These are phyloP conservation scores for Claviceps maximensis DNA, from an alignment of 2,329 filamentous ascomycete genomes.

Conservation along the genomic window DNA sequence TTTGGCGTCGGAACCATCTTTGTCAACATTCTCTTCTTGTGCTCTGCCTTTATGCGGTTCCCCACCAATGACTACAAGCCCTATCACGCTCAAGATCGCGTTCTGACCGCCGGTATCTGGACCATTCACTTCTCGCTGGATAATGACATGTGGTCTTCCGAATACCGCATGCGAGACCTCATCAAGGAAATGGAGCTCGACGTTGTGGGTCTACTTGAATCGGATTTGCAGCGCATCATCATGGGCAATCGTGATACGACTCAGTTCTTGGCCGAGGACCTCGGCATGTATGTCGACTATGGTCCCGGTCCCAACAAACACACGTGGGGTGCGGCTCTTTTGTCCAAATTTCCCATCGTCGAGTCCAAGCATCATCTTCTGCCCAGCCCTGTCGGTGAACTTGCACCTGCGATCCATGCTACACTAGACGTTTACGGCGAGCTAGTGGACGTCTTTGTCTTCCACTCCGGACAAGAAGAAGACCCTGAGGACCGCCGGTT, in stretches of 20 bases:
- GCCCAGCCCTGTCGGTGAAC: constrained; percentile 83
- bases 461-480: constrained; percentile 97
- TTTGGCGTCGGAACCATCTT: constrained; percentile 47
- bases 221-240: constrained; percentile 91
- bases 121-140: constrained; percentile 96
- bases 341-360: constrained; percentile 95
- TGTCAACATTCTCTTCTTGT: constrained; percentile 68
- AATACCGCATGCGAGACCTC: constrained; percentile 82
- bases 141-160: constrained; percentile 98
- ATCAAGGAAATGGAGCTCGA: constrained; percentile 95
- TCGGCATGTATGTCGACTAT: constrained; percentile 98
- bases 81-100: constrained; percentile 75
- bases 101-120: constrained; percentile 94
- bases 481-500: constrained; percentile 82
- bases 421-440: constrained; percentile 88
- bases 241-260: constrained; percentile 98
- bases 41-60: constrained; percentile 78
- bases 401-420: constrained; percentile 93
- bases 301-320: constrained; percentile 97
- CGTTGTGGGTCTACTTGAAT: constrained; percentile 86
- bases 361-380: constrained; percentile 94
- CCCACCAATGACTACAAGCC: constrained; percentile 84
- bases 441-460: constrained; percentile 86
- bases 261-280: constrained; percentile 85
- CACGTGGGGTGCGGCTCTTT: constrained; percentile 85